These are phyloP conservation scores for Phaffia australis DNA, from an alignment of 768 basidiomycete genomes.

Conservation along the genomic window DNA sequence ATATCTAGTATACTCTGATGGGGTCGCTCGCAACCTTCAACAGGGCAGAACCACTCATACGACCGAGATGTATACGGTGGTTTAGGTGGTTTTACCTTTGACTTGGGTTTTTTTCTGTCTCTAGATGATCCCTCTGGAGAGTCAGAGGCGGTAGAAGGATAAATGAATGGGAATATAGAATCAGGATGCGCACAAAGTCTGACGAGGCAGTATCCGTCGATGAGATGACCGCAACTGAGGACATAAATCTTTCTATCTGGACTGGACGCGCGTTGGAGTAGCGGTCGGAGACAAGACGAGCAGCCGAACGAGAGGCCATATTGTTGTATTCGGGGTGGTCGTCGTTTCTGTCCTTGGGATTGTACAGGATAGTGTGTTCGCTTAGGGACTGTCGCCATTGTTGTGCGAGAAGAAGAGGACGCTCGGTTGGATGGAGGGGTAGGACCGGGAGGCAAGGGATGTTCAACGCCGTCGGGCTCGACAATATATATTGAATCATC, in stretches of 20 bases:
- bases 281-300: not conserved
- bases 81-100: not conserved
- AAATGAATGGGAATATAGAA: not conserved
- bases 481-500: not conserved
- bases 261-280: not conserved
- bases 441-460: no score
- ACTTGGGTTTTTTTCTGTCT: not conserved
- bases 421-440: no score
- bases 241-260: slow-evolving; percentile 3
- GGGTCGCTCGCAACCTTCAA: no score
- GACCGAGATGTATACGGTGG: not conserved
- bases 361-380: not conserved
- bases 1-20: no score
- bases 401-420: not conserved
- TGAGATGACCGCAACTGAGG: slow-evolving; percentile 3
- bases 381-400: not conserved
- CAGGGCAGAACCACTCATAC: not conserved
- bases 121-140: not conserved
- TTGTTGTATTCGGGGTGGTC: not conserved
- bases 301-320: slow-evolving; percentile 1
- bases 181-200: not conserved
- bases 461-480: not conserved
- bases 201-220: slow-evolving; percentile 5
- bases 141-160: not conserved
- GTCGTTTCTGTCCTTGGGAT: not conserved